Evolutionary conservation across 75 land plant genomes (phyloP).

Genomic region (Pinus taeda): DNA sequence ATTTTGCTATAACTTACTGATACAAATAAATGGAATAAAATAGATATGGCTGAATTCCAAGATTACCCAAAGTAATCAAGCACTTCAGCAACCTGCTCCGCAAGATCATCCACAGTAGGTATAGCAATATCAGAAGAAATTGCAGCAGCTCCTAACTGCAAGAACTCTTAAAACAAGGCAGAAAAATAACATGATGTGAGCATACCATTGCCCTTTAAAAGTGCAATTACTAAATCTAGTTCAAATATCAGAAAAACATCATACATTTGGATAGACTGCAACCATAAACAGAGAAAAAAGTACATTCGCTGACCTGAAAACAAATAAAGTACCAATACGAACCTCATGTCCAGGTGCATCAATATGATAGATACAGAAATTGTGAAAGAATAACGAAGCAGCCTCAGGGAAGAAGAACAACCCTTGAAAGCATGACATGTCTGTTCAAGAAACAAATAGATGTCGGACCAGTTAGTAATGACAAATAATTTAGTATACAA

Average conservation of each 20-base stretch:
- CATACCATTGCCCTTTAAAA: neutral
- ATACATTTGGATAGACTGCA: neutral
- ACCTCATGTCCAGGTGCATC: constrained; percentile 97
- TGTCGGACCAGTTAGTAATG: neutral
- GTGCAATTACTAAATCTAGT: neutral
- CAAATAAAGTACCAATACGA: constrained; percentile 9
- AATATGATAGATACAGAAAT: constrained; percentile 95
- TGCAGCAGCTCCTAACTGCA: constrained; percentile 83
- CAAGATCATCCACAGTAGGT: constrained; percentile 68
- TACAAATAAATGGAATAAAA: neutral
- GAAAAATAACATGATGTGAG: constrained; percentile 12
- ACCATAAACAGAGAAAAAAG: constrained; percentile 1
- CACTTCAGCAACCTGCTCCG: constrained; percentile 90
- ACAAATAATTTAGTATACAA: too few relatives aligned
- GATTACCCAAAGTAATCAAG: constrained; percentile 74
- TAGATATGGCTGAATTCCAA: neutral
- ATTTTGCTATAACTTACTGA: neutral
- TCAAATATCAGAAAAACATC: neutral
- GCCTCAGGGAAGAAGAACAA: constrained; percentile 86
- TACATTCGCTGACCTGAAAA: neutral
- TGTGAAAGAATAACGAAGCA: constrained; percentile 69
- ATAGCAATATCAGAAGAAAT: constrained; percentile 52
- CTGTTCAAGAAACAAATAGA: constrained; percentile 28
- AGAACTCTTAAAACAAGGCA: constrained; percentile 35
- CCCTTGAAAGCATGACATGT: constrained; percentile 89